Percentiles rank a stretch among this genome's conserved stretches.
Evolutionary conservation across 2,329 filamentous ascomycete species (phyloP).

Genomic region (Pseudogymnoascus sp.): DNA sequence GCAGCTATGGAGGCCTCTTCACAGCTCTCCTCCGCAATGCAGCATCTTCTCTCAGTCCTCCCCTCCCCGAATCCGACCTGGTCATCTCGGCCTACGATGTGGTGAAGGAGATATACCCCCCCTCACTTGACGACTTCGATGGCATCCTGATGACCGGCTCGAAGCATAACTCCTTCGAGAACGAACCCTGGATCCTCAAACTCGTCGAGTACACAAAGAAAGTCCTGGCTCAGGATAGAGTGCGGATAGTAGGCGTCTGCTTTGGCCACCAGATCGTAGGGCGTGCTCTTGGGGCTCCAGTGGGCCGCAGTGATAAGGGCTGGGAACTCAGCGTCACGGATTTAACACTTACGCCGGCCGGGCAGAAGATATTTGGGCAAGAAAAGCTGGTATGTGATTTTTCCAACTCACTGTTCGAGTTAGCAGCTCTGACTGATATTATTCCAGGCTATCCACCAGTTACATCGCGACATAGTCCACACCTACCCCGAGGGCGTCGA

Average conservation of each 20-base stretch:
- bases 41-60: not conserved
- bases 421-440: not conserved
- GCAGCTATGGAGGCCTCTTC: constrained; percentile 67
- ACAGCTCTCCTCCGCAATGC: constrained; percentile 49
- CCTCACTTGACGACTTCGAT: constrained; percentile 66
- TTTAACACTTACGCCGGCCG: constrained; percentile 59
- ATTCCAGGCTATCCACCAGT: constrained; percentile 66
- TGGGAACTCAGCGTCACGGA: constrained; percentile 78
- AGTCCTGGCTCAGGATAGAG: constrained; percentile 52
- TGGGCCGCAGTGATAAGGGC: constrained; percentile 58
- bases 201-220: constrained; percentile 61
- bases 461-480: constrained; percentile 74
- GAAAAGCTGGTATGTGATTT: constrained; percentile 45
- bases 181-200: constrained; percentile 67
- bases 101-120: constrained; percentile 62
- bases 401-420: not conserved
- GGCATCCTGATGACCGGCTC: constrained; percentile 74
- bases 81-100: constrained; percentile 63
- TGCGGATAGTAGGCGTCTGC: constrained; percentile 73
- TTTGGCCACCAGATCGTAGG: constrained; percentile 84
- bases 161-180: constrained; percentile 67
- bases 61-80: constrained; percentile 32
- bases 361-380: constrained; percentile 63
- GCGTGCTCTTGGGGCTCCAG: constrained; percentile 60
- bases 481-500: constrained; percentile 55